Evolutionary conservation across 179 eudicot genomes (phyloP).

Genomic region (Beta lomatogona): DNA sequence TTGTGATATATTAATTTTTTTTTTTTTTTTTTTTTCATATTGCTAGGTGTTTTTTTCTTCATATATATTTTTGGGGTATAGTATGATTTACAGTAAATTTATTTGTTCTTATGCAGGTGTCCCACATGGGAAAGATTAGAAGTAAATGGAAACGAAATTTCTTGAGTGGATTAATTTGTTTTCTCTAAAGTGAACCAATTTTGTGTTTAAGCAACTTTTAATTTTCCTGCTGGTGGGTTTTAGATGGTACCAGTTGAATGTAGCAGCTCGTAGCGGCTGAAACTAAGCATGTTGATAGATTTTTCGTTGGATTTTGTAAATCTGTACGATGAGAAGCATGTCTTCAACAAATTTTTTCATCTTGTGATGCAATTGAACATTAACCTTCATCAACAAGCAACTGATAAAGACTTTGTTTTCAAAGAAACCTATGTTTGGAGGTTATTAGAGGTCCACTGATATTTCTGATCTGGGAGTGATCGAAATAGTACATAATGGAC

Average conservation of each 20-base stretch:
- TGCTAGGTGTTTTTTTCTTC: background rate
- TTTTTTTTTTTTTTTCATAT: background rate
- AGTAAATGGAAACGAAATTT: constrained; percentile 35
- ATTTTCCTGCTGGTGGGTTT: constrained; percentile 41
- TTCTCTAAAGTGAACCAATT: constrained; percentile 18
- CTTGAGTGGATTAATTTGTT: constrained; percentile 21
- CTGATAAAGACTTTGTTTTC: constrained; percentile 47
- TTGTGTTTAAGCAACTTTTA: constrained; percentile 4
- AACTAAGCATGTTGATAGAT: constrained; percentile 68
- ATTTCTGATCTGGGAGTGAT: constrained; percentile 17
- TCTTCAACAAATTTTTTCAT: constrained; percentile 44
- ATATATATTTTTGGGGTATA: background rate
- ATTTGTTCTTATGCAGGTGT: constrained; percentile 37
- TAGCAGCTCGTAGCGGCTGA: constrained; percentile 84
- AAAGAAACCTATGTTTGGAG: constrained; percentile 61
- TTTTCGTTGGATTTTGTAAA: constrained; percentile 53
- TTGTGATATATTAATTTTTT: background rate
- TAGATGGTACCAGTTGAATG: constrained; percentile 73
- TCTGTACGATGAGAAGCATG: constrained; percentile 55
- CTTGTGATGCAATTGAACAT: constrained; percentile 44
- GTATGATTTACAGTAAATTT: background rate
- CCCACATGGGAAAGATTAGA: constrained; percentile 36
- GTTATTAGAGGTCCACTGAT: constrained; percentile 66
- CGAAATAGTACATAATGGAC: constrained; percentile 55
- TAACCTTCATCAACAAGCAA: constrained; percentile 40